Evolutionary conservation across 129 eudicot species (phyloP), one percentile per base, ranked within the genome.

Genomic region (Centrapalus pauciflorus): DNA sequence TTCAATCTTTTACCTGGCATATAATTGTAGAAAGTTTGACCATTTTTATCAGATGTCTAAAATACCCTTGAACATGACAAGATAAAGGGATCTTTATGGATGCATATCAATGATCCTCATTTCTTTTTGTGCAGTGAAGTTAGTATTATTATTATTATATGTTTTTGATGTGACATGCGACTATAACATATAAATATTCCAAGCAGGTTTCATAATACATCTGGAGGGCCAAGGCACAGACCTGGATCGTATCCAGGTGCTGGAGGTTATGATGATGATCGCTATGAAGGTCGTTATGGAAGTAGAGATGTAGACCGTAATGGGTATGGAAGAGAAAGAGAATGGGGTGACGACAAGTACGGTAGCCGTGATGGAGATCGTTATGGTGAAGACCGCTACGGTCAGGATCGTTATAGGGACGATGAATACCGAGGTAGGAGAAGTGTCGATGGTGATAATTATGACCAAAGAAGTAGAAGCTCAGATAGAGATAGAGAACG

Each of bases 341-440:
- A 85, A 7, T 63, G 83, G 81, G 82, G 87, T 62, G 86, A 84
- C 51, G 89, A 82, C 10, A 65, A 77, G 58, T 80, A 82, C 68
- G 83, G 85, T 64, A 75, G 82, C 37, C 84, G 85, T 71, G 90
- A 85, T 23, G 70, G 81, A 14, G 87, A 88, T 70, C 69, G 77
- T 35, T 78, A 83, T 40, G 80, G 80, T 58, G 96, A 90, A 56
- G 98, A 88, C 14, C 81, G 81, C 17, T 80, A 75, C 20, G 76
- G 82, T 51, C 80, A 85, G 55, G 94, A 83, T 69, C 85, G 81
- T 11, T 81, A 82, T 55, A 76, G 85, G 69, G 96, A 88, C 79
- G 98, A 91, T 74, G 93, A 90, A 29, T 83, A 82, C 56, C 76
- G 79, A 49, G 96, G 98, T 70, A 88, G 98, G 79, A 73, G 88